Conservation (phyloP, 257 asterid genomes). For the Striga asiatica region DNA sequence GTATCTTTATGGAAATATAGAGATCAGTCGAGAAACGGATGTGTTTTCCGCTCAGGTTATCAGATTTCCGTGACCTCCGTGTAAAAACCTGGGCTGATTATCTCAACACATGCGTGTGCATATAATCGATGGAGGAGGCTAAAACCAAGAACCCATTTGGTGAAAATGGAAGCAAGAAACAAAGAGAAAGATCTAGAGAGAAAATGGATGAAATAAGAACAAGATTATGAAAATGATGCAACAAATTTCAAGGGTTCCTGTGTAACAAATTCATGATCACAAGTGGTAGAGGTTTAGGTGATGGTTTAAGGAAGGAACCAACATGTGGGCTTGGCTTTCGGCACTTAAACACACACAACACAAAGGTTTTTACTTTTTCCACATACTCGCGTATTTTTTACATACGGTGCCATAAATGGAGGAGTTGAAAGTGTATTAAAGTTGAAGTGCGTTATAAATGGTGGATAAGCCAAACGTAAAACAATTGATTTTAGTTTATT, state of each 20-base stretch:
- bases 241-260: slow-evolving; percentile 17
- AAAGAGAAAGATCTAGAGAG: slow-evolving; percentile 11
- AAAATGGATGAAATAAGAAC: slow-evolving; percentile 15
- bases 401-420: neutral
- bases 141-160: slow-evolving; percentile 32
- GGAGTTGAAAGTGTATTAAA: slow-evolving; percentile 17
- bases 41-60: neutral
- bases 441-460: slow-evolving; percentile 18
- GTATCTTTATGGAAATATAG: slow-evolving; percentile 14
- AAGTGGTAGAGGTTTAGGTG: slow-evolving; percentile 36
- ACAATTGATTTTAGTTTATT: too few species aligned
- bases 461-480: too few species aligned
- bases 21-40: slow-evolving; percentile 24
- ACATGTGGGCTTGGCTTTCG: slow-evolving; percentile 37
- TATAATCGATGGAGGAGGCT: slow-evolving; percentile 13
- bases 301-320: slow-evolving; percentile 31
- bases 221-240: slow-evolving; percentile 1
- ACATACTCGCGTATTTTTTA: too few species aligned
- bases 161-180: slow-evolving; percentile 38
- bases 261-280: slow-evolving; percentile 20
- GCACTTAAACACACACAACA: slow-evolving; percentile 8
- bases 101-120: slow-evolving; percentile 17
- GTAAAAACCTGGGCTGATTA: slow-evolving; percentile 26
- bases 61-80: slow-evolving; percentile 39
- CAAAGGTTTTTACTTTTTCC: too few species aligned